Evolutionary conservation across 306 rosid genomes (phyloP).

Genomic region (Pterocarpus santalinus): DNA sequence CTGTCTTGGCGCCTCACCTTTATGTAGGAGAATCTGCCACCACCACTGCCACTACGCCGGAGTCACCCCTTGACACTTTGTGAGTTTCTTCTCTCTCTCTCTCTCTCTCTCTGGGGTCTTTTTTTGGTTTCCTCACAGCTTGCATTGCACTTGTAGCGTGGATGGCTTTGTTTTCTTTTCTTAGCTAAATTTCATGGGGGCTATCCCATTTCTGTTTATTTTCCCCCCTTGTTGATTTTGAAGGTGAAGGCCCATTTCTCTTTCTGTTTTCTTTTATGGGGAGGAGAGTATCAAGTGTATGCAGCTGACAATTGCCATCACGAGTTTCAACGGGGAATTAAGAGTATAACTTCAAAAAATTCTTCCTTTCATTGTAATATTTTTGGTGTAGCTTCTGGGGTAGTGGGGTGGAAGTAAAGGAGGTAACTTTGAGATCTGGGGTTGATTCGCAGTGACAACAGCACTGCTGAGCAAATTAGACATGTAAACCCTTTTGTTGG

Average conservation of each 20-base stretch:
- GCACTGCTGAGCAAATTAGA: constrained; percentile 31
- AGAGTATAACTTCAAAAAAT: constrained; percentile 1
- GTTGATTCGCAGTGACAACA: constrained; percentile 33
- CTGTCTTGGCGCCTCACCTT: constrained; percentile 44
- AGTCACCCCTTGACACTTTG: constrained; percentile 48
- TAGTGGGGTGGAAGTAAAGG: constrained; percentile 37
- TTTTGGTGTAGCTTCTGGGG: constrained; percentile 5
- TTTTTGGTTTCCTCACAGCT: no score
- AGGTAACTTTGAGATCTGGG: constrained; percentile 50
- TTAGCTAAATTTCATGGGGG: background rate
- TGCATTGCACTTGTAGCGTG: no score
- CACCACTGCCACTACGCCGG: background rate
- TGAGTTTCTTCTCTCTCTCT: constrained; percentile 49
- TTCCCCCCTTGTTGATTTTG: constrained; percentile 33
- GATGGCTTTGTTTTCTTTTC: no score
- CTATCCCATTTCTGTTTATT: background rate
- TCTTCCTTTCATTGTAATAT: constrained; percentile 21
- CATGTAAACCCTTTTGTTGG: constrained; percentile 13
- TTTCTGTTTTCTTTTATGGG: constrained; percentile 28
- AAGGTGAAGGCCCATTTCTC: background rate
- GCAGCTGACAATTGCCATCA: constrained; percentile 20
- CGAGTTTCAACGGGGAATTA: background rate
- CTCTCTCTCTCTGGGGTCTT: background rate
- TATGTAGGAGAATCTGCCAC: constrained; percentile 40
- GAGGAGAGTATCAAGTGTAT: constrained; percentile 16